Evolutionary conservation across 163 green algal genomes (phyloP), one percentile per base, ranked within the genome.

Genomic region (Prototheca wickerhamii): DNA sequence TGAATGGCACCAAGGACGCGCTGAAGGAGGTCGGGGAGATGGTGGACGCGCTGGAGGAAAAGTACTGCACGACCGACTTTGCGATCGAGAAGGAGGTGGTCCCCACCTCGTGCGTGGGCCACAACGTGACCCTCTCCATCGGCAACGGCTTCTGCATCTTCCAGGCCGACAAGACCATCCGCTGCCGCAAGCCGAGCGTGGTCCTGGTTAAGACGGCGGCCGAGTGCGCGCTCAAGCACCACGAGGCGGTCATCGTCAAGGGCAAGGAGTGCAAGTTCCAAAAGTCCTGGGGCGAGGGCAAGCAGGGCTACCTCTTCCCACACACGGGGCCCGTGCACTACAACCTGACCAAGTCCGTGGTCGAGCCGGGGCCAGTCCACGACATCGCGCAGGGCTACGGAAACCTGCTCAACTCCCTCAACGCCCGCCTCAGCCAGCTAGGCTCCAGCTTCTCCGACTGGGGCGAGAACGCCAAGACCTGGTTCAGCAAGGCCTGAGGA

Each of bases 261-360:
- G 28, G 35, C 49, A 67, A 67, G 61, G 61, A 67, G 61, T 67
- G 61, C 61, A 67, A 67, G 61, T 8, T 67, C 3, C 25, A 31
- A 1, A 67, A 67, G 50, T 20, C 33, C 10, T 67, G 44, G 30
- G 61, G 60, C 29, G n/a, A 67, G 32, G 18, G 20, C 33, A 40
- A 54, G 49, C 25, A 67, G 33, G 61, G 61, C 61, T 42, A 30
- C 61, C 25, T 67, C 12, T 30, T 30, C 49, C n/a, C 49, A 3
- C 49, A 44, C 12, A 42, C n/a, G 25, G 51, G 51, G 20, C 46
- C 46, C 46, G 26, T 29, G 46, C 12, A 8, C 46, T 54, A 30
- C 46, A 54, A 54, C 46, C 20, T 28, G 15, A 54, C 46, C 46
- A 54, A 54, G 46, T n/a, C n/a, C n/a, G n/a, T n/a, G n/a, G n/a